Base-by-base conservation (phyloP, 768 basidiomycete genomes). In the Rhodosporidiobolus odoratus region DNA sequence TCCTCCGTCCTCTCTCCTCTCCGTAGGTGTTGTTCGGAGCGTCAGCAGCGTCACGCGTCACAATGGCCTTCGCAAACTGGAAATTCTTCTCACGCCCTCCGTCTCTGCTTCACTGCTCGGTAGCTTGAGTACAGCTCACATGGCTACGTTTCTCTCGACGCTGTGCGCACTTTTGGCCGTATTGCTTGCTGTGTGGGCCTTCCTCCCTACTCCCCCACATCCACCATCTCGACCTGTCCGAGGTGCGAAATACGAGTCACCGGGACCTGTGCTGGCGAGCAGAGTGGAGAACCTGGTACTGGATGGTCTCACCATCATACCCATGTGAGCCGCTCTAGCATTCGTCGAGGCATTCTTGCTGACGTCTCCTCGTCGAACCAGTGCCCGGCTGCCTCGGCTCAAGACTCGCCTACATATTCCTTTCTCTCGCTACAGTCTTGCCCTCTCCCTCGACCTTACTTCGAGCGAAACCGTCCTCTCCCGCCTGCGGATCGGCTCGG, bases 281-380 rank as follows among this genome's bases (percentile, higher is more conserved):
- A 38, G 27, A 5, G 13, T 71, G 13, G 60, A 48, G 2, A 16
- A 50, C 40, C 56, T 71, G 16, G 30, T 35, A 27, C 45, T 71
- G 3, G 69, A 66, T 32, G 69, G 69, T 12, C 45, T 71, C 17
- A 71, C 64, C 9, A 32, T 62, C 38, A 52, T 71, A 35, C 69
- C 69, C 16, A 34, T 65, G 64, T 59, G 45, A 41, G 68, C 25
- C 43, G 19, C 27, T 27, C 16, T 10, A 43, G 0, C 27, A 23
- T 2, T 48, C 13, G 2, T 3, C 45, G 15, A 15, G 16, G 35
- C 27, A 13, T 1, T 1, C 9, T 37, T 9, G 47, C 62, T 43
- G 8, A 58, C 37, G 30, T 34, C 12, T 19, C 32, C 15, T 8
- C 17, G 16, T 32, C 30, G 4, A 0, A 32, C 16, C 60, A 69